A percentile compares a stretch with the other conserved stretches of the same genome.
Conservation (phyloP, 345 rosid species). For the Acer yangbiense region DNA sequence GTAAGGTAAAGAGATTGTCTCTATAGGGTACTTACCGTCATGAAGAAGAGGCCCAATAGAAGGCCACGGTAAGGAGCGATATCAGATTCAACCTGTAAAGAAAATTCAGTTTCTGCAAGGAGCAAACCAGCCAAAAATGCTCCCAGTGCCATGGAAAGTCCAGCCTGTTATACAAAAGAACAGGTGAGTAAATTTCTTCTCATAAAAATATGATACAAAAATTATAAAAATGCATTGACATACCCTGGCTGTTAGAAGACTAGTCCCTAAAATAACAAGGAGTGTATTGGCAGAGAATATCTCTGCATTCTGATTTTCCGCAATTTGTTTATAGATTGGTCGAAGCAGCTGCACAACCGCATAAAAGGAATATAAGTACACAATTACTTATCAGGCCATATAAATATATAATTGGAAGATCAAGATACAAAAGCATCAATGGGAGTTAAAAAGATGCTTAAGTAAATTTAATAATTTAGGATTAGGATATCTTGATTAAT, state of each 20-base stretch:
- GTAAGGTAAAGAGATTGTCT: not conserved
- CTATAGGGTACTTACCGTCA: slow-evolving; percentile 69
- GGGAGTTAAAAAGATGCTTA: slow-evolving; percentile 20
- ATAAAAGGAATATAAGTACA: slow-evolving; percentile 15
- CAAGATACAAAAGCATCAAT: slow-evolving; percentile 10
- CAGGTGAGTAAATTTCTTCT: slow-evolving; percentile 17
- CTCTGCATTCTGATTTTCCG: slow-evolving; percentile 97
- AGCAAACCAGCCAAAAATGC: slow-evolving; percentile 99
- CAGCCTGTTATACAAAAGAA: slow-evolving; percentile 67
- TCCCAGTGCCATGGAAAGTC: slow-evolving; percentile 99
- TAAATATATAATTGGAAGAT: slow-evolving; percentile 14
- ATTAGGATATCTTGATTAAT: slow-evolving; percentile 8
- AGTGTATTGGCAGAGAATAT: slow-evolving; percentile 98
- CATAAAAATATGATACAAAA: slow-evolving; percentile 16
- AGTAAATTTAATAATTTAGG: slow-evolving; percentile 18
- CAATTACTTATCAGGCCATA: slow-evolving; percentile 14
- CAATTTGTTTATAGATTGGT: slow-evolving; percentile 95
- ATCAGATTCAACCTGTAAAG: slow-evolving; percentile 99
- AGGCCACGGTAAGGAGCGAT: slow-evolving; percentile 99
- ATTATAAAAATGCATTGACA: slow-evolving; percentile 25
- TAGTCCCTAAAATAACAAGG: slow-evolving; percentile 93
- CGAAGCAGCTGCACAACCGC: slow-evolving; percentile 82
- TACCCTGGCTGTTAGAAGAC: slow-evolving; percentile 99
- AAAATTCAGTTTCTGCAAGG: slow-evolving; percentile 99
- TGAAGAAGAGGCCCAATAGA: slow-evolving; percentile 96